phyloP scores from a whole-genome alignment of 805 yeast species.

The Vanderwaltozyma tropicalis region DNA sequence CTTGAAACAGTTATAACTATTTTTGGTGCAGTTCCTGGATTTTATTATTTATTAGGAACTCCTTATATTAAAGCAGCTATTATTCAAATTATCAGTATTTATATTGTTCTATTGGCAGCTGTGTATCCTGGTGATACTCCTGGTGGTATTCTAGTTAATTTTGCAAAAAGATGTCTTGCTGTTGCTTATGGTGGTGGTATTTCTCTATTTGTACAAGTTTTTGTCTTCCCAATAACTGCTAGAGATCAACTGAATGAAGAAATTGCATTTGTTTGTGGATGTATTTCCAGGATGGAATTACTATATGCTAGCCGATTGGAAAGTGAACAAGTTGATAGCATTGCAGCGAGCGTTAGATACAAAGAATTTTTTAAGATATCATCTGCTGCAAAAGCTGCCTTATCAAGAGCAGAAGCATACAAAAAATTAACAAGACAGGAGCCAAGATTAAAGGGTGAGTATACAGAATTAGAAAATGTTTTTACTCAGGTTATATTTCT shows the following conservation, averaged over 20 bases:
- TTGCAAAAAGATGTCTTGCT: slow-evolving; percentile 41
- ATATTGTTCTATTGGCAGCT: slow-evolving; percentile 38
- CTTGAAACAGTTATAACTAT: slow-evolving; percentile 34
- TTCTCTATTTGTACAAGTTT: slow-evolving; percentile 36
- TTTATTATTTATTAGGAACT: slow-evolving; percentile 35
- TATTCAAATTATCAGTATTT: slow-evolving; percentile 37
- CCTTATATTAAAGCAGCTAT: slow-evolving; percentile 44
- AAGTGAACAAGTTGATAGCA: slow-evolving; percentile 24
- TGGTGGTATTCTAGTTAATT: slow-evolving; percentile 34
- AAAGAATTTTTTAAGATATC: slow-evolving; percentile 27
- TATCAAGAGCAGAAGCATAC: slow-evolving; percentile 33
- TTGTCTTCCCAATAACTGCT: slow-evolving; percentile 39
- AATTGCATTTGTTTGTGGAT: slow-evolving; percentile 32
- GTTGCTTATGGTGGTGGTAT: slow-evolving; percentile 41
- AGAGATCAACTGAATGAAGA: slow-evolving; percentile 36
- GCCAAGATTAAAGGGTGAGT: slow-evolving; percentile 40
- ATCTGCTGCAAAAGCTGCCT: slow-evolving; percentile 30
- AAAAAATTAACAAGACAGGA: slow-evolving; percentile 35
- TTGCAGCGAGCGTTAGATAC: slow-evolving; percentile 25
- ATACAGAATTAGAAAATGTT: slow-evolving; percentile 30
- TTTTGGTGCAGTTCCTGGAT: slow-evolving; percentile 38
- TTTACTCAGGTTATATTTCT: slow-evolving; percentile 37
- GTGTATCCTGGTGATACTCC: slow-evolving; percentile 29
- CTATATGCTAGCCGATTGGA: slow-evolving; percentile 34
- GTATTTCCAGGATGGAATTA: slow-evolving; percentile 31